phyloP scores from a whole-genome alignment of 2,329 filamentous ascomycete species.

The Amauroascus verrucosus region DNA sequence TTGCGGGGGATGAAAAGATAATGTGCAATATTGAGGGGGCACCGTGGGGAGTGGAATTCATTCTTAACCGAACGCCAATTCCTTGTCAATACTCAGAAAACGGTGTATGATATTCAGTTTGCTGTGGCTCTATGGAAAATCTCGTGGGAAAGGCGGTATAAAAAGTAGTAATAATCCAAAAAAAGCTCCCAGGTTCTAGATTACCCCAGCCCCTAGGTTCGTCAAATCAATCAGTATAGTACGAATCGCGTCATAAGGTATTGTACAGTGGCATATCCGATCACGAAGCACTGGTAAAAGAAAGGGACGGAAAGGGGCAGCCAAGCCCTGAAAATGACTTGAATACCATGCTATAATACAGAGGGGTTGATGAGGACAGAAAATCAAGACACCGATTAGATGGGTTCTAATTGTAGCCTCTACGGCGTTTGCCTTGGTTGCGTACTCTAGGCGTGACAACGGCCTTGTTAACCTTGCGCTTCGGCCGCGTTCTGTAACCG shows the following conservation, averaged over 20 bases:
- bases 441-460: slow-evolving; percentile 73
- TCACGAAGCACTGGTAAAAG: neutral
- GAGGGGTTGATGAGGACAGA: neutral
- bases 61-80: neutral
- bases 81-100: neutral
- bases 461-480: slow-evolving; percentile 82
- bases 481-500: slow-evolving; percentile 78
- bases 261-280: neutral
- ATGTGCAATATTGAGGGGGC: too few relatives aligned
- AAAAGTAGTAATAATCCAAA: neutral
- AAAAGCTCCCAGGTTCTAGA: neutral
- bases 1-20: neutral
- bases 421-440: slow-evolving; percentile 80
- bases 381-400: neutral
- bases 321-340: neutral
- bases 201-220: neutral
- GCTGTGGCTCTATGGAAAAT: neutral
- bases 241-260: neutral
- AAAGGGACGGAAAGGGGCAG: neutral
- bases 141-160: neutral
- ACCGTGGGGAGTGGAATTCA: too few relatives aligned
- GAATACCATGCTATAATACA: slow-evolving; percentile 4
- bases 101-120: neutral
- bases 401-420: slow-evolving; percentile 50
- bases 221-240: neutral